Evolutionary conservation across 169 alveolate species (phyloP).

Genomic region (Cryptosporidium ubiquitum): DNA sequence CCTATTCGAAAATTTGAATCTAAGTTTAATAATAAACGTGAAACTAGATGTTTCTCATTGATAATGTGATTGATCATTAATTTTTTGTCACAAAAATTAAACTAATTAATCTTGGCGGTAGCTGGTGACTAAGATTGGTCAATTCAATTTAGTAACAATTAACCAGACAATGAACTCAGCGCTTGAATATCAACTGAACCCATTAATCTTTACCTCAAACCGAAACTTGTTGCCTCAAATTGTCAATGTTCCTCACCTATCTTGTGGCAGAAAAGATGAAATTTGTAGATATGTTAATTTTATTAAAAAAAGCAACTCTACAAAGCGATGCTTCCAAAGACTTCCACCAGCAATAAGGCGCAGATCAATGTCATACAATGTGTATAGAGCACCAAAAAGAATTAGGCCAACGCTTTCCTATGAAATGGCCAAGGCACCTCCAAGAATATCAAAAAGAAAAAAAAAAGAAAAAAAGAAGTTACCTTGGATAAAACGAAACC

Average conservation of each 20-base stretch:
- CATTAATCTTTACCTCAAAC: not conserved
- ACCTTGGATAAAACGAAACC: slow-evolving; percentile 5
- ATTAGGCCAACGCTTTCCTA: slow-evolving; percentile 11
- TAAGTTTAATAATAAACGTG: not conserved
- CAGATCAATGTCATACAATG: slow-evolving; percentile 65
- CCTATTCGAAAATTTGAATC: not conserved
- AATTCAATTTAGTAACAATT: not conserved
- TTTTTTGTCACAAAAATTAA: not conserved
- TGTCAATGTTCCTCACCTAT: slow-evolving; percentile 35
- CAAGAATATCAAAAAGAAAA: slow-evolving; percentile 2
- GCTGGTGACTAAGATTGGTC: not conserved
- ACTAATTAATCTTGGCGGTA: not conserved
- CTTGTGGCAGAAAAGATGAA: slow-evolving; percentile 24
- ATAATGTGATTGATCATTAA: not conserved
- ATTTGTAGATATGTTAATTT: slow-evolving; percentile 20
- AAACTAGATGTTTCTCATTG: not conserved
- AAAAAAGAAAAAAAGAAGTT: slow-evolving; percentile 33
- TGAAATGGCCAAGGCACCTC: slow-evolving; percentile 64
- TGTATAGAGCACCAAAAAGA: slow-evolving; percentile 58
- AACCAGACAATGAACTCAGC: not conserved
- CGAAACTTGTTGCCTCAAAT: slow-evolving; percentile 33
- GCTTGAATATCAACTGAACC: not conserved
- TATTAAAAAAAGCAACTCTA: slow-evolving; percentile 40
- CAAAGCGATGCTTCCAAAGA: slow-evolving; percentile 48
- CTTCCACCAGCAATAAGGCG: slow-evolving; percentile 65